These are phyloP conservation scores for Persicaria tinctoria DNA, from an alignment of 148 eudicot genomes.

Conservation along the genomic window DNA sequence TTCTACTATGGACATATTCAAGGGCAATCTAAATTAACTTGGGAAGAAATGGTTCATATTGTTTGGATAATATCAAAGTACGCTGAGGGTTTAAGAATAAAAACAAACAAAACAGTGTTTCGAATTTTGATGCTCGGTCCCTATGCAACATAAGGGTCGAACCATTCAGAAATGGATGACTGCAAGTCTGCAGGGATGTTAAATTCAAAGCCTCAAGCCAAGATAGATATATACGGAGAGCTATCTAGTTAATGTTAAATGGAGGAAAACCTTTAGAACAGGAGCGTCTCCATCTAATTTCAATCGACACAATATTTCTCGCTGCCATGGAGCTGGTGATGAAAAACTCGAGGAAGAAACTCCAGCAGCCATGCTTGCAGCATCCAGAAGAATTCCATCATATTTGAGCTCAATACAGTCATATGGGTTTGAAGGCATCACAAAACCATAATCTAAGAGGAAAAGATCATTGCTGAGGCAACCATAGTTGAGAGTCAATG, in stretches of 20 bases:
- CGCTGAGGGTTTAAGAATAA: background rate
- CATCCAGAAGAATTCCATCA: conserved; percentile 81
- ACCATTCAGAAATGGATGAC: background rate
- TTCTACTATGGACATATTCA: no score
- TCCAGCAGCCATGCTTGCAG: conserved; percentile 88
- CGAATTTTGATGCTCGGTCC: background rate
- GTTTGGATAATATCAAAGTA: background rate
- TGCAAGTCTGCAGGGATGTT: background rate
- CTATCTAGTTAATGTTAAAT: background rate
- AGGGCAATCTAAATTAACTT: no score
- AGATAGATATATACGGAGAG: background rate
- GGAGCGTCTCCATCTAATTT: conserved; percentile 56
- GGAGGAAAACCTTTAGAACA: conserved; percentile 49
- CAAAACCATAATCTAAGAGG: conserved; percentile 90
- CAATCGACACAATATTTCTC: conserved; percentile 43
- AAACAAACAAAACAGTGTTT: background rate
- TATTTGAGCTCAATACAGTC: conserved; percentile 82
- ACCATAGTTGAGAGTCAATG: conserved; percentile 78
- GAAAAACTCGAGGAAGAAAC: conserved; percentile 67
- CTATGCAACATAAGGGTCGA: background rate
- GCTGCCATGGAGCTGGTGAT: conserved; percentile 86
- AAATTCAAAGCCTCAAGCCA: background rate
- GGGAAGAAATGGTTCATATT: background rate
- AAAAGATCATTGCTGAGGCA: conserved; percentile 76
- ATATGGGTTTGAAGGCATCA: conserved; percentile 63